Percentiles rank a stretch among this genome's conserved stretches.
Conservation (phyloP, 2,329 filamentous ascomycete genomes). For the Beauveria sp. region DNA sequence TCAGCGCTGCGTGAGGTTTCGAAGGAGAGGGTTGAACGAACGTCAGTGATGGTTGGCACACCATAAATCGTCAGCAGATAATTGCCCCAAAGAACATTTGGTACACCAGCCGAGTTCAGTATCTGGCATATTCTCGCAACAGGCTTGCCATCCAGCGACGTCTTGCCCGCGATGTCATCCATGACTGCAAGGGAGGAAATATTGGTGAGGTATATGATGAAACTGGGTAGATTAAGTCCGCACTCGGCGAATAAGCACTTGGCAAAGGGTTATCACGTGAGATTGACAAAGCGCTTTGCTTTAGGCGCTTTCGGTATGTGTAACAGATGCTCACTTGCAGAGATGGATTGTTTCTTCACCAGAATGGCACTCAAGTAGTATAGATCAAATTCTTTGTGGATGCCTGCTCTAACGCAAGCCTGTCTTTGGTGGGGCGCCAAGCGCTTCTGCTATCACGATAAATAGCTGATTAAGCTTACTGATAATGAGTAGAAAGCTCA, state of each 20-base stretch:
- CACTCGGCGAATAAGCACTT: neutral
- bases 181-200: neutral
- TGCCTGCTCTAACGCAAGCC: too few relatives aligned
- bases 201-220: neutral
- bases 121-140: neutral
- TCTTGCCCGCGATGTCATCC: neutral
- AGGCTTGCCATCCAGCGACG: neutral
- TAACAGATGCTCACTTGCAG: neutral
- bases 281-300: neutral
- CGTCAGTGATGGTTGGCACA: neutral
- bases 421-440: too few relatives aligned
- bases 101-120: neutral
- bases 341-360: neutral
- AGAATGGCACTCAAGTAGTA: neutral
- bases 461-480: too few relatives aligned
- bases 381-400: neutral
- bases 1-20: neutral
- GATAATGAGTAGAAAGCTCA: too few relatives aligned
- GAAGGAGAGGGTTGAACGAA: neutral
- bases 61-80: neutral
- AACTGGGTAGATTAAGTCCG: neutral
- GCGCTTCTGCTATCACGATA: too few relatives aligned
- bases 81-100: constrained; percentile 1
- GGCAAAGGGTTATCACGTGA: neutral
- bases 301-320: neutral